Evolutionary conservation across 2,329 filamentous ascomycete species (phyloP), one percentile per base, ranked within the genome.

Genomic region (Epichloe glyceriae): DNA sequence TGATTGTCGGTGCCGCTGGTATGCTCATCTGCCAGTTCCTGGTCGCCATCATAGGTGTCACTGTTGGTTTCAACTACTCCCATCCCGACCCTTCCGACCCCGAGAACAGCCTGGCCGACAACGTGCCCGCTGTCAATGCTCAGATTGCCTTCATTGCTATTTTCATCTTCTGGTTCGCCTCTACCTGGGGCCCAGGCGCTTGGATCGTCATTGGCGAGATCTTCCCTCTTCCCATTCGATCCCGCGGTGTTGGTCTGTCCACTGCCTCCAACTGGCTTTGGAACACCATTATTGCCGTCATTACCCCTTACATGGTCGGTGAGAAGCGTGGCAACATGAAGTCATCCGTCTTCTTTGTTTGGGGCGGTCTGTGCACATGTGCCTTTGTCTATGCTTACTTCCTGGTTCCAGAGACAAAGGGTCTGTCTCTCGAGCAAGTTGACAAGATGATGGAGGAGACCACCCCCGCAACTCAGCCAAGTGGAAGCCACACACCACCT

Each of bases 121-220:
- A 83, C 66, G 69, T 74, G 54, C 56, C 71, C 2, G 82, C 80
- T 35, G 75, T 78, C 60, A 74, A 78, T 58, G 80, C 85, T 47
- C 83, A 90, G 75, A 88, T 95, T 57, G 80, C 86, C 54, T 93
- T 94, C 73, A 93, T 93, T 64, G 85, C 83, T 72, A 83, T 95
- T 73, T 93, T 89, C 77, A 90, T 95, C 75, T 89, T 88, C 78
- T 91, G 85, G 77, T 95, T 95, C 67, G 88, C 88, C 53, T 82
- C 79, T 52, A 95, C 88, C 56, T 95, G 88, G 88, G 88, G 88
- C 49, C 87, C 88, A 6, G 84, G 81, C 47, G 78, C 85, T 49
- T 89, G 85, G 85, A 80, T 85, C 50, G 78, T 94, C 59, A 90
- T 93, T 61, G 88, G 88, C 64, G 88, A 95, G 73, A 85, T 93